These are phyloP conservation scores for Metschnikowia peoriensis DNA, from an alignment of 805 yeast species.

Conservation along the genomic window DNA sequence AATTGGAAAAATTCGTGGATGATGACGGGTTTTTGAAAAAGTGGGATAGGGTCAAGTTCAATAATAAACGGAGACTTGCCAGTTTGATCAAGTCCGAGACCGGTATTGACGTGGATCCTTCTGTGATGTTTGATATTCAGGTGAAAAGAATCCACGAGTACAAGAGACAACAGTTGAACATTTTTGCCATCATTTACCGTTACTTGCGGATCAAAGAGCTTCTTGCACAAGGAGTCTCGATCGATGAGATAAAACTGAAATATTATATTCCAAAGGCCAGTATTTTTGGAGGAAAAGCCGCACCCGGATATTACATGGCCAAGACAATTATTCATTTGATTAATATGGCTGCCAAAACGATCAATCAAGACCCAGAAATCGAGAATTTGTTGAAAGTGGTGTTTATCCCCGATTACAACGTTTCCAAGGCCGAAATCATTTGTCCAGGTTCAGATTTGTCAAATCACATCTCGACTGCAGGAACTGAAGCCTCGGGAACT, in stretches of 20 bases:
- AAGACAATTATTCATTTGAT: constrained; percentile 84
- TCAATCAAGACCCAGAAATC: constrained; percentile 74
- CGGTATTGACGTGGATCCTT: constrained; percentile 65
- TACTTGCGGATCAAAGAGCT: constrained; percentile 73
- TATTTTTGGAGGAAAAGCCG: constrained; percentile 92
- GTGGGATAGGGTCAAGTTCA: constrained; percentile 71
- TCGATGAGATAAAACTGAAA: constrained; percentile 53
- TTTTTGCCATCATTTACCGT: constrained; percentile 84
- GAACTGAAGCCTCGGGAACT: constrained; percentile 96
- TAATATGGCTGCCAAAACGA: constrained; percentile 75
- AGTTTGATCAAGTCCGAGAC: constrained; percentile 62
- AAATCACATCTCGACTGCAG: constrained; percentile 95
- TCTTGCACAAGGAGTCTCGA: constrained; percentile 44
- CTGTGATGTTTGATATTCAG: constrained; percentile 83
- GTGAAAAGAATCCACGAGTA: constrained; percentile 95
- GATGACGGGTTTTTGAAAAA: constrained; percentile 63
- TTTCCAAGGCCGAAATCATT: constrained; percentile 88
- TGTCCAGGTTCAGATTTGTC: constrained; percentile 88
- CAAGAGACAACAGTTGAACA: constrained; percentile 91
- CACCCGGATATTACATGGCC: constrained; percentile 98
- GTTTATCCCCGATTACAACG: constrained; percentile 89
- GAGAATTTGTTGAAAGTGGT: constrained; percentile 80
- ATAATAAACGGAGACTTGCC: constrained; percentile 69
- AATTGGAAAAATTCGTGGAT: constrained; percentile 61
- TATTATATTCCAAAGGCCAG: constrained; percentile 72